phyloP scores from a whole-genome alignment of 2,329 filamentous ascomycete species.

The Pseudogymnoascus pannorum region DNA sequence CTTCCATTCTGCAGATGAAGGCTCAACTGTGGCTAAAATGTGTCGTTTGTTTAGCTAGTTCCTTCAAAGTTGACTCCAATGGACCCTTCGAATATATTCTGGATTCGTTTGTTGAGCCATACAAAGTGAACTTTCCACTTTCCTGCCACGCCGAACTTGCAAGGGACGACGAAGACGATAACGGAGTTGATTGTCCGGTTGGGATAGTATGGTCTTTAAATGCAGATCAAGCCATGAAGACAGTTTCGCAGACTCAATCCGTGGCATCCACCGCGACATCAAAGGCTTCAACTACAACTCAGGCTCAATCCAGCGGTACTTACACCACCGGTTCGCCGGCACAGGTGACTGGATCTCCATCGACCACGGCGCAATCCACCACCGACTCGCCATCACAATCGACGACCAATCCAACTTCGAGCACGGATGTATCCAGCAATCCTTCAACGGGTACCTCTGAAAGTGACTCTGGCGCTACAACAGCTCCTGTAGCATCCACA shows the following conservation, averaged over 20 bases:
- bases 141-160: conserved; percentile 13
- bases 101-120: conserved; percentile 10
- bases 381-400: not conserved
- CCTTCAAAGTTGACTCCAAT: conserved; percentile 12
- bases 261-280: not conserved
- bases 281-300: not conserved
- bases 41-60: conserved; percentile 12
- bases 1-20: not conserved
- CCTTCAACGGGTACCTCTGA: not conserved
- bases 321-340: not conserved
- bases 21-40: not conserved
- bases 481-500: not conserved
- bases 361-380: not conserved
- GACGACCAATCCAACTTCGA: not conserved
- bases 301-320: no score
- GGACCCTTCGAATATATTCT: conserved; percentile 15
- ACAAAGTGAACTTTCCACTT: conserved; percentile 10
- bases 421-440: not conserved
- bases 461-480: not conserved
- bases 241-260: not conserved
- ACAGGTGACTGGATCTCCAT: not conserved
- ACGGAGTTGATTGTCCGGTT: conserved; percentile 12
- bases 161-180: not conserved
- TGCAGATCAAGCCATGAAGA: not conserved
- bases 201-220: conserved; percentile 2